phyloP scores from a whole-genome alignment of 305 asterid species.

The Fraxinus nigra region DNA sequence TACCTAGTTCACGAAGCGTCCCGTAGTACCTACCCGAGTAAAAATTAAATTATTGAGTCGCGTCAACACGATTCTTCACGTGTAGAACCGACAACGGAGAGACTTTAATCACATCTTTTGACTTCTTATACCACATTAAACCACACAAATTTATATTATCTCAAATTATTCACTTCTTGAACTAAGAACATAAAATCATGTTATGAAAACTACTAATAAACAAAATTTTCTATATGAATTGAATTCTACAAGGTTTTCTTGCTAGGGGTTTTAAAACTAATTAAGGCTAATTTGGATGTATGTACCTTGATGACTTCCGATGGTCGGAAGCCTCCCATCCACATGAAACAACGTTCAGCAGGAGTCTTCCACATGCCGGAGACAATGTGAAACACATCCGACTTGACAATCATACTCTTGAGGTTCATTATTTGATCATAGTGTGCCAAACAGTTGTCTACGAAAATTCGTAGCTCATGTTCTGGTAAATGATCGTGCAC shows the following conservation, averaged over 20 bases:
- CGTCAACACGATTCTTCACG: not conserved
- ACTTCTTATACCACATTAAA: not conserved
- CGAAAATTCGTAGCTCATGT: conserved; percentile 56
- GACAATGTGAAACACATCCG: conserved; percentile 79
- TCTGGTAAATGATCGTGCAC: conserved; percentile 65
- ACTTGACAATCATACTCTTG: conserved; percentile 54
- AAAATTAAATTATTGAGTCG: not conserved
- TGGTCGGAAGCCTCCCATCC: conserved; percentile 95
- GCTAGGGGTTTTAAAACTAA: conserved; percentile 9
- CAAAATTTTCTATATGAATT: not conserved
- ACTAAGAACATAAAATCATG: not conserved
- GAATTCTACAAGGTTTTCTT: not conserved
- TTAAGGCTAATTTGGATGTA: not conserved
- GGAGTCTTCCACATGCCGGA: conserved; percentile 94
- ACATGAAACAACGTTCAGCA: conserved; percentile 85
- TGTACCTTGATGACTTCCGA: conserved; percentile 77
- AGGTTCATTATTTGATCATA: conserved; percentile 56
- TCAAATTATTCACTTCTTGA: not conserved
- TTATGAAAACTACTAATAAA: too few species aligned
- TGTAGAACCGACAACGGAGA: not conserved
- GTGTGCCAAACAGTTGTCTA: conserved; percentile 64
- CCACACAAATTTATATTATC: not conserved
- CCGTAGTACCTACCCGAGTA: not conserved
- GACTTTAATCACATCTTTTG: not conserved
- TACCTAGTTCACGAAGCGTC: not conserved